These are phyloP conservation scores for Cubamyces sp. DNA, from an alignment of 768 basidiomycete genomes.

Conservation along the genomic window DNA sequence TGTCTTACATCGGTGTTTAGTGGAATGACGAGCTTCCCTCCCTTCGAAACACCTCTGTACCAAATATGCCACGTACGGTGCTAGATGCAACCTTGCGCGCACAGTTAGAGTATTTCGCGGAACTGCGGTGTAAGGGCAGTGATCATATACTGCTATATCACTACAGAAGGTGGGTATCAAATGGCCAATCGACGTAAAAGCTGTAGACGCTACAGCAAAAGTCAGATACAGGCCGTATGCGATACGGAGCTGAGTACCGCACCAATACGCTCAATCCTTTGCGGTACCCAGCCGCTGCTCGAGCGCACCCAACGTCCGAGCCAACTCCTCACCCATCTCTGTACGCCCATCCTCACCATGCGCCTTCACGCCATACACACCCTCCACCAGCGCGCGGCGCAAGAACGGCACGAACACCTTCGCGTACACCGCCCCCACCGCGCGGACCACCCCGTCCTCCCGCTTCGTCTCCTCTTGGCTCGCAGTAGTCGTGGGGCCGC, in stretches of 20 bases:
- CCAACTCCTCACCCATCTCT: slow-evolving; percentile 13
- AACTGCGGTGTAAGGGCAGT: no score
- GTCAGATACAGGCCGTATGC: no score
- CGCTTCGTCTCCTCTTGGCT: slow-evolving; percentile 35
- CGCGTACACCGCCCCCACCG: slow-evolving; percentile 61
- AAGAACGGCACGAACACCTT: slow-evolving; percentile 72
- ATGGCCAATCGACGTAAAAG: no score
- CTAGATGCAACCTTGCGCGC: no score
- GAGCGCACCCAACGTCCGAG: slow-evolving; percentile 7
- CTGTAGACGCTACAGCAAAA: no score
- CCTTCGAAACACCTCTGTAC: no score
- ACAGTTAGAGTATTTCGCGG: no score
- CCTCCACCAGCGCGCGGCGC: slow-evolving; percentile 69
- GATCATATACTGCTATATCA: no score
- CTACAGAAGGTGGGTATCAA: no score
- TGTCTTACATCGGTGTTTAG: no score
- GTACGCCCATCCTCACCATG: background rate
- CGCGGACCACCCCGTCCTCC: slow-evolving; percentile 43
- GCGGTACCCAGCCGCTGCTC: background rate
- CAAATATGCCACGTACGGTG: no score
- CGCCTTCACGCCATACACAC: slow-evolving; percentile 60
- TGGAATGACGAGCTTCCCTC: no score
- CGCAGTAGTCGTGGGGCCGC: slow-evolving; percentile 20
- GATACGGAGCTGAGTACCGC: background rate
- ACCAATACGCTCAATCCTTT: background rate